phyloP scores from a whole-genome alignment of 768 basidiomycete species.

The Rhodotorula diobovata region DNA sequence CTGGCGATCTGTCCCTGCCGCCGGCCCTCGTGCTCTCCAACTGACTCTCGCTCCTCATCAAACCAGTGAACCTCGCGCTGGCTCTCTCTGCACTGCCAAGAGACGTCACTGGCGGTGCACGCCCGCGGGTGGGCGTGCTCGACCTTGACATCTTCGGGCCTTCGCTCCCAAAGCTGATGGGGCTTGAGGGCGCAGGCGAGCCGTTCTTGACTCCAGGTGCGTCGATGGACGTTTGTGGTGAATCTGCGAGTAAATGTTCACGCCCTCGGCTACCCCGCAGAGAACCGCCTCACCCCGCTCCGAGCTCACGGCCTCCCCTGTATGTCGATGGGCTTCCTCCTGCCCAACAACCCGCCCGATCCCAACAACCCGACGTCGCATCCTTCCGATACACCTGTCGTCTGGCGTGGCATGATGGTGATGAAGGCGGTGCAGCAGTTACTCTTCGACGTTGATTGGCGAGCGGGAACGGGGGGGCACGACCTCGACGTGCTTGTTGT shows the following conservation, averaged over 20 bases:
- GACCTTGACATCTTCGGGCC: slow-evolving; percentile 97
- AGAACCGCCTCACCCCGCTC: slow-evolving; percentile 72
- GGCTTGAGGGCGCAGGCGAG: slow-evolving; percentile 70
- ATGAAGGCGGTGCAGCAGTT: slow-evolving; percentile 96
- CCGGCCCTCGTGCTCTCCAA: neutral
- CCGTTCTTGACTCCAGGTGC: slow-evolving; percentile 68
- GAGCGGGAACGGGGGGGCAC: slow-evolving; percentile 48
- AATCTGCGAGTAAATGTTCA: neutral
- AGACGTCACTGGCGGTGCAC: slow-evolving; percentile 41
- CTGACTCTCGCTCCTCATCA: neutral
- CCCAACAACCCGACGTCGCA: neutral
- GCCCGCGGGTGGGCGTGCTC: slow-evolving; percentile 72
- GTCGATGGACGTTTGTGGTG: slow-evolving; percentile 35
- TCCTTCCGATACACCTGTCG: slow-evolving; percentile 65
- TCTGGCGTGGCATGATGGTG: slow-evolving; percentile 97
- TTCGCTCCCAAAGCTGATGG: slow-evolving; percentile 87
- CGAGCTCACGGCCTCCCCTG: slow-evolving; percentile 82
- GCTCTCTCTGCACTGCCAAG: slow-evolving; percentile 56
- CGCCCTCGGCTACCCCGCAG: slow-evolving; percentile 49
- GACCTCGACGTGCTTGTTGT: slow-evolving; percentile 78
- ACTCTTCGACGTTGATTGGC: slow-evolving; percentile 93
- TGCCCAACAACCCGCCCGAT: slow-evolving; percentile 53
- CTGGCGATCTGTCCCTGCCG: too few species aligned
- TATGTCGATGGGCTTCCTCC: slow-evolving; percentile 96
- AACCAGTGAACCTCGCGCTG: slow-evolving; percentile 80